phyloP scores from a whole-genome alignment of 495 filamentous ascomycete genomes.

The Penicillium fimorum region DNA sequence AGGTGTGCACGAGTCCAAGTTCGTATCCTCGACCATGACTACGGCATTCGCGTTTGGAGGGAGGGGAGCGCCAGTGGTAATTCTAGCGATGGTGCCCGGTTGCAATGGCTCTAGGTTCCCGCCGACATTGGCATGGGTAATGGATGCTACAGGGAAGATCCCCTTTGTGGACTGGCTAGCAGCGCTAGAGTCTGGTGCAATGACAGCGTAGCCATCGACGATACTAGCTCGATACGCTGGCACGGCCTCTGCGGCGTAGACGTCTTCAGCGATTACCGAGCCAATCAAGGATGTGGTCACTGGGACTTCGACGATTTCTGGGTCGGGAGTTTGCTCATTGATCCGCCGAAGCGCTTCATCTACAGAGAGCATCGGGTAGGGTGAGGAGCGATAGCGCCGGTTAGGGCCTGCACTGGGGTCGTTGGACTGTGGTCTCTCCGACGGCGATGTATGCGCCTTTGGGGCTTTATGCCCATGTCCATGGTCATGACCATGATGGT shows the following conservation, averaged over 20 bases:
- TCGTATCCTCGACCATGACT: conserved; percentile 96
- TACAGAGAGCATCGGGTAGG: conserved; percentile 90
- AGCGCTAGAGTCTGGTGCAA: conserved; percentile 41
- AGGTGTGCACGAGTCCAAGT: conserved; percentile 66
- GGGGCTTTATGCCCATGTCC: conserved; percentile 64
- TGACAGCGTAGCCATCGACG: conserved; percentile 92
- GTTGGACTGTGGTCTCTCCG: conserved; percentile 67
- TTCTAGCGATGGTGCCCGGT: conserved; percentile 75
- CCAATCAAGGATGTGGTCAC: conserved; percentile 67
- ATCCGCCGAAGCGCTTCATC: conserved; percentile 75
- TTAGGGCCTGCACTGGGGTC: conserved; percentile 77
- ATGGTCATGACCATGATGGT: conserved; percentile 56
- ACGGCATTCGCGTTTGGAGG: conserved; percentile 87
- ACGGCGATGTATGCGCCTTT: conserved; percentile 66
- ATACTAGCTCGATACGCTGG: conserved; percentile 95
- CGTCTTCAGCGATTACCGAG: conserved; percentile 76
- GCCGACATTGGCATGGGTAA: conserved; percentile 79
- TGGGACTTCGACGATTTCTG: conserved; percentile 51
- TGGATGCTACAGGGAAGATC: conserved; percentile 78
- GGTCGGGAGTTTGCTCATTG: conserved; percentile 61
- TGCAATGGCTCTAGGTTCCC: conserved; percentile 57
- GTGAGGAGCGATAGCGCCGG: conserved; percentile 74
- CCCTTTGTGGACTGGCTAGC: conserved; percentile 64
- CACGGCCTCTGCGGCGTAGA: conserved; percentile 75
- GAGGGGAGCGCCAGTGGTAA: conserved; percentile 91